Evolutionary conservation across 2,329 filamentous ascomycete species (phyloP).

Genomic region (Diaporthe velutina): DNA sequence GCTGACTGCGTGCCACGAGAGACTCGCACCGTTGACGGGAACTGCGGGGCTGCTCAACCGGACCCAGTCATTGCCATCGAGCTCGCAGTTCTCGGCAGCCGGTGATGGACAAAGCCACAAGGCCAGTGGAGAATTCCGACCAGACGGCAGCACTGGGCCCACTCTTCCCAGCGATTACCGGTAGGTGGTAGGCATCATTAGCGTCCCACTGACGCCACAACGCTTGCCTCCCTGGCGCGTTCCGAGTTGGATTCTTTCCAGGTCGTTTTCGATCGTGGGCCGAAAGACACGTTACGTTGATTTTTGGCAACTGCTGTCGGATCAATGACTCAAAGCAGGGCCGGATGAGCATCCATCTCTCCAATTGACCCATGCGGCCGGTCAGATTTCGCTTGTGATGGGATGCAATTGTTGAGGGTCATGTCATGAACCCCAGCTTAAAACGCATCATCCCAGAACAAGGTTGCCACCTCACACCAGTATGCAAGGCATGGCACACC

Average conservation of each 20-base stretch:
- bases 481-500: conserved; percentile 13
- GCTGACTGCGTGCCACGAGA: conserved; percentile 20
- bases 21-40: conserved; percentile 2
- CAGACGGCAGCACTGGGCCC: conserved; percentile 23
- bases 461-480: conserved; percentile 14
- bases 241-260: conserved; percentile 3
- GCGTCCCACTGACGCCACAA: conserved; percentile 27
- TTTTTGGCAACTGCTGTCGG: not conserved
- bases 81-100: conserved; percentile 18
- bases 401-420: conserved; percentile 2
- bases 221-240: conserved; percentile 12
- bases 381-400: not conserved
- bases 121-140: conserved; percentile 4
- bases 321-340: conserved; percentile 16
- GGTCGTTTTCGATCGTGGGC: not conserved
- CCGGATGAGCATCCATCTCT: not conserved
- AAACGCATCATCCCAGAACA: conserved; percentile 8
- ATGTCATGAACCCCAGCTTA: conserved; percentile 16
- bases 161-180: conserved; percentile 11
- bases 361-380: not conserved
- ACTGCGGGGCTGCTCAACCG: conserved; percentile 16
- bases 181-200: conserved; percentile 11
- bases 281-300: conserved; percentile 30
- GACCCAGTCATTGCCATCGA: conserved; percentile 10
- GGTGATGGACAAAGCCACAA: conserved; percentile 10